Conservation (phyloP, 2,329 filamentous ascomycete species). For the Malbranchea zuffiana region DNA sequence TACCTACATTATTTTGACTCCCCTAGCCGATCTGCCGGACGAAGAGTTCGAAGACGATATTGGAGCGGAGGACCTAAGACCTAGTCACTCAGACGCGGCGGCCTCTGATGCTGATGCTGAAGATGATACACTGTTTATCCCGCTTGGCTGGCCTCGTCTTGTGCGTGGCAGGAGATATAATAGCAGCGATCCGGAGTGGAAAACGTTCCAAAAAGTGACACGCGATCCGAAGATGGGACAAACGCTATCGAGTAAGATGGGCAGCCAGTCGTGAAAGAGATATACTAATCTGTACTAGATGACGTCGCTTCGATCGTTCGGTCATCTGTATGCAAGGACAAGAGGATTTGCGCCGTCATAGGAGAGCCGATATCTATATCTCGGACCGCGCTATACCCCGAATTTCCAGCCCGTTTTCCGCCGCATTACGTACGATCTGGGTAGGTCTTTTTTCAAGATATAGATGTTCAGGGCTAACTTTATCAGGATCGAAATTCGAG, state of each 20-base stretch:
- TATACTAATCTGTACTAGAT: background rate
- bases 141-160: conserved; percentile 10
- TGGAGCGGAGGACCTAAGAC: conserved; percentile 1
- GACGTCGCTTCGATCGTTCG: conserved; percentile 1
- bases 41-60: background rate
- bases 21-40: background rate
- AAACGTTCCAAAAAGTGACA: conserved; percentile 5
- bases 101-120: conserved; percentile 7
- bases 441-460: conserved; percentile 6
- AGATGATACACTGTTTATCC: conserved; percentile 11
- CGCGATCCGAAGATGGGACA: conserved; percentile 1
- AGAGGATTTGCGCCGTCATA: background rate
- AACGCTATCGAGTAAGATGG: conserved; percentile 3
- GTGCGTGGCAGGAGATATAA: conserved; percentile 7
- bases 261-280: background rate
- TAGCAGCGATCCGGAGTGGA: conserved; percentile 11
- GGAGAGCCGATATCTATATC: conserved; percentile 4
- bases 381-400: background rate
- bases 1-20: no score
- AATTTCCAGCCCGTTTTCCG: conserved; percentile 9
- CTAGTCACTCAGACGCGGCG: no score
- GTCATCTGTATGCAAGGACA: background rate
- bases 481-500: conserved; percentile 10
- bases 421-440: conserved; percentile 11
- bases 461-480: background rate